phyloP scores from a whole-genome alignment of 2,329 filamentous ascomycete species.

The Lachnellula cervina region DNA sequence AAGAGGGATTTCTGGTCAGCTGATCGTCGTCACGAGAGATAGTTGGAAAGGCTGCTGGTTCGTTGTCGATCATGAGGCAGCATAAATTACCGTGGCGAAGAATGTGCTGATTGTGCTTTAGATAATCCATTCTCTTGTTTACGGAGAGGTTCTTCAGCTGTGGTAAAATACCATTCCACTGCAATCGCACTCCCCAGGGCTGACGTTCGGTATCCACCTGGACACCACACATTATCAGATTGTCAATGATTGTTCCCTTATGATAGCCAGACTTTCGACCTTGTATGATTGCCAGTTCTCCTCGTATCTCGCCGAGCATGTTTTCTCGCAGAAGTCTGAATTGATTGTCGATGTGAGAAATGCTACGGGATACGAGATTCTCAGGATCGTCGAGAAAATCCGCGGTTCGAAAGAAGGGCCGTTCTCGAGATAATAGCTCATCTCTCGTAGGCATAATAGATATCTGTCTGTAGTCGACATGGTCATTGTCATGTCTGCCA shows the following conservation, averaged over 20 bases:
- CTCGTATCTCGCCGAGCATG: constrained; percentile 60
- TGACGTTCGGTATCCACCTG: constrained; percentile 18
- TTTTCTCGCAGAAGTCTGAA: constrained; percentile 69
- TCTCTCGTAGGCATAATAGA: constrained; percentile 61
- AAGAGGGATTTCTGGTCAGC: constrained; percentile 41
- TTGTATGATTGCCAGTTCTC: constrained; percentile 50
- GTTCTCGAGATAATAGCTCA: constrained; percentile 51
- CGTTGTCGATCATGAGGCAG: constrained; percentile 47
- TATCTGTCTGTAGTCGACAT: constrained; percentile 54
- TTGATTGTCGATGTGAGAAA: constrained; percentile 61
- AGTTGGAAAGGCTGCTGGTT: constrained; percentile 56
- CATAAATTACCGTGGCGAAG: constrained; percentile 58
- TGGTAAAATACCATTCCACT: constrained; percentile 39
- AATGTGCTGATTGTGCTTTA: constrained; percentile 44
- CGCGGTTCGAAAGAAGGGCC: constrained; percentile 51
- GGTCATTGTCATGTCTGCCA: constrained; percentile 71
- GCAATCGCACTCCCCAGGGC: constrained; percentile 39
- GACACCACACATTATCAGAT: constrained; percentile 37
- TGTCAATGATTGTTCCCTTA: constrained; percentile 34
- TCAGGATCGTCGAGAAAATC: constrained; percentile 42
- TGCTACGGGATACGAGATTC: constrained; percentile 34
- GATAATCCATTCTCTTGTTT: constrained; percentile 37
- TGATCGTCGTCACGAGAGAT: constrained; percentile 47
- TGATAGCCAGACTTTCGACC: constrained; percentile 45
- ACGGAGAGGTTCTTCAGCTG: constrained; percentile 33